Evolutionary conservation across 2,329 filamentous ascomycete genomes (phyloP), one percentile per base, ranked within the genome.

Genomic region (Fusarium pseudograminearum): DNA sequence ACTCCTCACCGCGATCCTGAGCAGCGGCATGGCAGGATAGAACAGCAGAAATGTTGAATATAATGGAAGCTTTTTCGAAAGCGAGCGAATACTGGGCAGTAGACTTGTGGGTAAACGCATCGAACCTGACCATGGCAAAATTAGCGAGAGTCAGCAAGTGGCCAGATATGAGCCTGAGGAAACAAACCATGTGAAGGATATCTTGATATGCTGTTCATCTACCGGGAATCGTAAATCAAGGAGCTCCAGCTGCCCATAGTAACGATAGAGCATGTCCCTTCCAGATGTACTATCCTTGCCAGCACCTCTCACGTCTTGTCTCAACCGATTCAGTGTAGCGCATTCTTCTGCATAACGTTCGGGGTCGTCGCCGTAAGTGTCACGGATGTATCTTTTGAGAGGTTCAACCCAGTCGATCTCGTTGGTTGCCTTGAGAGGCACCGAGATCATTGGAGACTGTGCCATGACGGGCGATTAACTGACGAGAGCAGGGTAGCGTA

Each of bases 91-190:
- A 98, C 80, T 99, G 96, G 6, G 94, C 90, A 7, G 96, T 99
- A n/a, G 94, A 88, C 77, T 98, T 98, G 79, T 97, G 94, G 45
- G 96, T 99, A 79, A 99, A 99, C n/a, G 97, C 96, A 80, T 99
- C 96, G 82, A 97, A 98, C 94, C 94, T 97, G 76, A 6, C 56
- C 14, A n/a, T 14, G 18, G 4, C 12, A 34, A 40, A 26, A 44
- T 67, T 56, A 73, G 62, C 31, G 34, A 45, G 40, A 40, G 31
- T 45, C 24, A 18, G 47, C n/a, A 45, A 56, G 22, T 28, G 26
- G 36, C 4, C 33, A 40, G 11, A 14, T 26, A 20, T 36, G 18
- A 44, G 28, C 40, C 31, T 42, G 10, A 38, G 51, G n/a, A 18
- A 48, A 47, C 75, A 48, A 87, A 97, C 96, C 96, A 99, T 70